These are phyloP conservation scores for Ramaria sp. DNA, from an alignment of 768 basidiomycete genomes.

Conservation along the genomic window DNA sequence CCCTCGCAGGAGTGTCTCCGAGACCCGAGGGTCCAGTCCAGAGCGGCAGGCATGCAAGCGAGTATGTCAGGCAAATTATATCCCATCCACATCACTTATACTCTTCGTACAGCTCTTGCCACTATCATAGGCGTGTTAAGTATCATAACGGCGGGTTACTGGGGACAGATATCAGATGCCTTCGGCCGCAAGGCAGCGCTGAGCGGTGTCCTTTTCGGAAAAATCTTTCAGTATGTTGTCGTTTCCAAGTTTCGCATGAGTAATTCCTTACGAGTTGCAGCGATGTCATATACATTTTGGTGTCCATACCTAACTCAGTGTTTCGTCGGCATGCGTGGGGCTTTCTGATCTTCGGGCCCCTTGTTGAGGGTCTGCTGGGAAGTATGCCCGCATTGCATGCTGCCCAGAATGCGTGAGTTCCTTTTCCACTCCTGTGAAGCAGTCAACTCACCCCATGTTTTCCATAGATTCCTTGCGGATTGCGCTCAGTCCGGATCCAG, in stretches of 20 bases:
- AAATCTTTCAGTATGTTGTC: constrained; percentile 55
- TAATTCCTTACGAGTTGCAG: constrained; percentile 27
- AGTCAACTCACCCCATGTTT: background rate
- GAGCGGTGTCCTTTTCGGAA: constrained; percentile 51
- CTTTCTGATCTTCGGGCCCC: constrained; percentile 66
- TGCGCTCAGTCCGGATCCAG: constrained; percentile 17
- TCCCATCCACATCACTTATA: background rate
- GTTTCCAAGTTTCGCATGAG: constrained; percentile 19
- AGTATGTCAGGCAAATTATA: constrained; percentile 18
- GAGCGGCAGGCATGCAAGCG: constrained; percentile 63
- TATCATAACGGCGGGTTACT: constrained; percentile 76
- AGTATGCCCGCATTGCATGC: constrained; percentile 56
- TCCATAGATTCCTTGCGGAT: constrained; percentile 16
- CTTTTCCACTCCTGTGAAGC: constrained; percentile 19
- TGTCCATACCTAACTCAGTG: constrained; percentile 50
- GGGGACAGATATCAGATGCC: constrained; percentile 71
- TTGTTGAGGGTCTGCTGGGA: constrained; percentile 71
- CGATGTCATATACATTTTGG: constrained; percentile 68
- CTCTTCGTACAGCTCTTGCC: constrained; percentile 19
- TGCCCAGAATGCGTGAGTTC: constrained; percentile 23
- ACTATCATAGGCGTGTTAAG: constrained; percentile 49
- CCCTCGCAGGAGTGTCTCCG: constrained; percentile 24
- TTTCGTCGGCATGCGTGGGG: constrained; percentile 58
- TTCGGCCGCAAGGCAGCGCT: constrained; percentile 71
- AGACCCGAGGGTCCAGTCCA: constrained; percentile 50